Base-by-base conservation (phyloP, 441 rosid species). In the Croton laevigatus region DNA sequence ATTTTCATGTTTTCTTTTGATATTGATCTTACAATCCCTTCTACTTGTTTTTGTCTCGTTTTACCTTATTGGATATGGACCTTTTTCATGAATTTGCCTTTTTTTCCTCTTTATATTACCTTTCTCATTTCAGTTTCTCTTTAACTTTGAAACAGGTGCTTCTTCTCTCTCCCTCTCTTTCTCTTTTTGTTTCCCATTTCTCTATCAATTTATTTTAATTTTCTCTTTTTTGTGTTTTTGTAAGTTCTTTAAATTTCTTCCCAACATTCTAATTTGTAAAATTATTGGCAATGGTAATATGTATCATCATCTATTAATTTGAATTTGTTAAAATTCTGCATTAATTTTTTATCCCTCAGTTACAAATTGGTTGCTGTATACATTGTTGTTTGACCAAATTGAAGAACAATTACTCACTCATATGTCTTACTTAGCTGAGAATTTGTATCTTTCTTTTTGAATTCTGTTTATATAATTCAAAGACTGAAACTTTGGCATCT, bases 51-150 rank as follows among this genome's bases (percentile, higher is more conserved):
- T 61, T 63, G 65, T 66, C 72, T 36, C 62, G 54, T 60, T 73
- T 73, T 71, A 46, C 73, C 69, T 81, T 59, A 49, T 72, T 66
- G 68, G 66, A 68, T 61, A 62, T 71, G 77, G 77, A 78, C 73
- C 71, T 69, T 64, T 73, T 17, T 40, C 72, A 38, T 20, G 2
- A 32, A 53, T 66, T 51, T 59, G 46, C 45, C 16, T 36, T 69
- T 74, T 14, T 13, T 64, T 65, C 27, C 36, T 66, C 14, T 34
- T 62, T 40, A 54, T 40, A 40, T 27, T 40, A 40, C 46, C 34
- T 71, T 70, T 74, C 62, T 61, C 59, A 17, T 37, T 55, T 22
- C 62, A 54, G 40, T 76, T 69, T 61, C 62, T 61, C 61, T 48
- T 44, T 13, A 53, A 67, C 17, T 32, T 62, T 57, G 48, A 66